These are phyloP conservation scores for Clohesyomyces aquaticus DNA, from an alignment of 495 filamentous ascomycete species.

Conservation along the genomic window DNA sequence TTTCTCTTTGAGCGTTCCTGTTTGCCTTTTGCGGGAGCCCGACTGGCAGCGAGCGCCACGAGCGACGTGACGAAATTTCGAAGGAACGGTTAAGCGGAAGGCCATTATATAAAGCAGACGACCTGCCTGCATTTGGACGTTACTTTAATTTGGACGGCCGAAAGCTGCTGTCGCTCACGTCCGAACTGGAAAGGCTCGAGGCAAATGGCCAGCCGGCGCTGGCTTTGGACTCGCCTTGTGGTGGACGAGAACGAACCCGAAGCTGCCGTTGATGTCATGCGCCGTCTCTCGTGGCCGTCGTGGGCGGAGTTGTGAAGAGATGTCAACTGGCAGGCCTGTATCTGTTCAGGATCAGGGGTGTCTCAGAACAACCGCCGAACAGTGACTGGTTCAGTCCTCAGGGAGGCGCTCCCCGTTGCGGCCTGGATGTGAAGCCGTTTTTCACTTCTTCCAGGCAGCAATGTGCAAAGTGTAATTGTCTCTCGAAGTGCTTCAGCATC, in stretches of 20 bases:
- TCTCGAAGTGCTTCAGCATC: slow-evolving; percentile 25
- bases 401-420: no score
- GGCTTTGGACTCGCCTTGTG: not conserved
- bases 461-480: no score
- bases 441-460: no score
- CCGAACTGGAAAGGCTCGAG: slow-evolving; percentile 1
- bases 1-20: not conserved
- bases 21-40: not conserved
- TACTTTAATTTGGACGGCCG: slow-evolving; percentile 14
- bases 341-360: slow-evolving; percentile 18
- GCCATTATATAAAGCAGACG: slow-evolving; percentile 15
- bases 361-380: slow-evolving; percentile 19
- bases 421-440: no score
- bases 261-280: slow-evolving; percentile 6
- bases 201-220: not conserved
- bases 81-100: slow-evolving; percentile 14
- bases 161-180: not conserved
- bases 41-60: not conserved
- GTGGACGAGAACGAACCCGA: not conserved
- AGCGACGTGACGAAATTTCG: not conserved
- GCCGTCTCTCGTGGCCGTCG: not conserved
- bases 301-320: not conserved
- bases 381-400: not conserved
- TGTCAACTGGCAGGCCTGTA: not conserved
- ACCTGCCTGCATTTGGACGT: slow-evolving; percentile 11